Conservation (phyloP, 345 rosid genomes). For the Salix arbutifolia region DNA sequence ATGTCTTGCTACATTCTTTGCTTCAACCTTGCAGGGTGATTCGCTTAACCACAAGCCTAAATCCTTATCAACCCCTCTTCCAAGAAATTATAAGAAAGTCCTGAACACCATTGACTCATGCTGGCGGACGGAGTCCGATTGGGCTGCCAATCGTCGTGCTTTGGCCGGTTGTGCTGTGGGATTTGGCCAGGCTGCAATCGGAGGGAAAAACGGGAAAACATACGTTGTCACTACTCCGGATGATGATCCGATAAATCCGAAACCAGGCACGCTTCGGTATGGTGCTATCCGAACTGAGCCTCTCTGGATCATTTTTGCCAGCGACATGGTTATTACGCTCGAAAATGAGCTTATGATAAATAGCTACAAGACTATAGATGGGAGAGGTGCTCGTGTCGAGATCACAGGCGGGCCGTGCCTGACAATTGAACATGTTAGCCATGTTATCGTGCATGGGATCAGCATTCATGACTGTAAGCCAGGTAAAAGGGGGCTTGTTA, state of each 20-base stretch:
- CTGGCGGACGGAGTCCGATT: slow-evolving; percentile 15
- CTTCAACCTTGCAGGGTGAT: neutral
- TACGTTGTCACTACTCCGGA: slow-evolving; percentile 16
- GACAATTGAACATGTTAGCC: slow-evolving; percentile 21
- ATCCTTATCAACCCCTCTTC: slow-evolving; percentile 9
- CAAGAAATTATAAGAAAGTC: neutral
- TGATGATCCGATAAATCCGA: slow-evolving; percentile 23
- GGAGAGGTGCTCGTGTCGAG: slow-evolving; percentile 25
- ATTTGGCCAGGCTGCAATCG: slow-evolving; percentile 19
- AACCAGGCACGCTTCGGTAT: slow-evolving; percentile 22
- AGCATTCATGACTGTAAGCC: slow-evolving; percentile 27
- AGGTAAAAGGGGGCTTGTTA: slow-evolving; percentile 10
- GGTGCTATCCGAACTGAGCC: slow-evolving; percentile 20
- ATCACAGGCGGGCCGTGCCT: slow-evolving; percentile 21
- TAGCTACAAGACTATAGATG: slow-evolving; percentile 27
- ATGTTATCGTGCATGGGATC: slow-evolving; percentile 29
- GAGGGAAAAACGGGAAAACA: slow-evolving; percentile 17
- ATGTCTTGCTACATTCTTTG: neutral
- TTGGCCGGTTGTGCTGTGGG: slow-evolving; percentile 23
- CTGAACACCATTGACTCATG: slow-evolving; percentile 25
- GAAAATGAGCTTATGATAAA: slow-evolving; percentile 23
- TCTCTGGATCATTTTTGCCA: slow-evolving; percentile 21
- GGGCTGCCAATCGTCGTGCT: slow-evolving; percentile 20
- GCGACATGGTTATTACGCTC: slow-evolving; percentile 17
- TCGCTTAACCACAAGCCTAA: slow-evolving; percentile 3